These are phyloP conservation scores for Aspergillus pseudoviridinutans DNA, from an alignment of 2,329 filamentous ascomycete genomes.

Conservation along the genomic window DNA sequence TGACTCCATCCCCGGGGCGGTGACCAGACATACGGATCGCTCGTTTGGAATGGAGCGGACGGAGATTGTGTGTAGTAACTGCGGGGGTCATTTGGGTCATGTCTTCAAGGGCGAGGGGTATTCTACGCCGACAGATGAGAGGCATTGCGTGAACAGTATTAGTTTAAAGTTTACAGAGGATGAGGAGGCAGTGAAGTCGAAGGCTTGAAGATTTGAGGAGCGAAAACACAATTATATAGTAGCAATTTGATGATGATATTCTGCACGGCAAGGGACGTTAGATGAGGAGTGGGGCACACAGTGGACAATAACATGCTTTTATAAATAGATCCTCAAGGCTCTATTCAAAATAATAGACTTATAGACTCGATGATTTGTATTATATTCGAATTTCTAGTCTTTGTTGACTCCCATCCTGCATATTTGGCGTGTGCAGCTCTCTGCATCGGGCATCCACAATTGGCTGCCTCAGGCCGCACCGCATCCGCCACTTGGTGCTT, in stretches of 20 bases:
- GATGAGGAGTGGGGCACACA: neutral
- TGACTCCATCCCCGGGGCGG: constrained; percentile 87
- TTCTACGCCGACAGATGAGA: constrained; percentile 82
- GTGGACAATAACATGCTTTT: neutral
- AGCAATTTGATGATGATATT: neutral
- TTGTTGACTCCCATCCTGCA: constrained; percentile 9
- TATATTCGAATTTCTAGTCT: neutral
- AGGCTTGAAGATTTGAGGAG: constrained; percentile 18
- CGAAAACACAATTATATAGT: constrained; percentile 2
- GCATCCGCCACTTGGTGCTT: constrained; percentile 28
- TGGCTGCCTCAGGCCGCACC: constrained; percentile 22
- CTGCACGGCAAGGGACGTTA: neutral
- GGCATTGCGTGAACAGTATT: constrained; percentile 94
- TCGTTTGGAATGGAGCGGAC: constrained; percentile 78
- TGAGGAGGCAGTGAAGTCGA: constrained; percentile 40
- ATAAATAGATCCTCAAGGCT: neutral
- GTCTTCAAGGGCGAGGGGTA: constrained; percentile 89
- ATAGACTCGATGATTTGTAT: neutral
- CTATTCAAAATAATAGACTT: neutral
- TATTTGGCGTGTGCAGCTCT: constrained; percentile 16
- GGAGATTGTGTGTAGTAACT: constrained; percentile 93
- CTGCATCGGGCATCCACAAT: constrained; percentile 17
- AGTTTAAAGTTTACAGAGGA: constrained; percentile 79
- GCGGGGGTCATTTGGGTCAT: constrained; percentile 86
- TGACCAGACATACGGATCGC: constrained; percentile 73